phyloP scores from a whole-genome alignment of 805 yeast species.

The Hanseniaspora lindneri region DNA sequence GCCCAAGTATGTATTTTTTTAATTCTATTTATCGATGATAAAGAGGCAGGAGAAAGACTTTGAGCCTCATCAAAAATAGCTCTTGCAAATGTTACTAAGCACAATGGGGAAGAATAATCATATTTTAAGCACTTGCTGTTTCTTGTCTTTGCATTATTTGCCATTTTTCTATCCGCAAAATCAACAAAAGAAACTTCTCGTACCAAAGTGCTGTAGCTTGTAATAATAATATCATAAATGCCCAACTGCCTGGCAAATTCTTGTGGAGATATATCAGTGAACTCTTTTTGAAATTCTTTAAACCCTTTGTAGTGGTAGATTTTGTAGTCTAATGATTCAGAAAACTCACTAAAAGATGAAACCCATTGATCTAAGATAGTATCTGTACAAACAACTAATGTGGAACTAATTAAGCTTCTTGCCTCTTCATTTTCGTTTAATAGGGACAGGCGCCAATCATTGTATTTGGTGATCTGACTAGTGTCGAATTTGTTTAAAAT shows the following conservation, averaged over 20 bases:
- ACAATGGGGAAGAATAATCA: conserved; percentile 71
- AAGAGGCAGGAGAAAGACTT: conserved; percentile 41
- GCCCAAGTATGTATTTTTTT: conserved; percentile 93
- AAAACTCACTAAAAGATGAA: conserved; percentile 19
- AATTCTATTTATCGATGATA: conserved; percentile 26
- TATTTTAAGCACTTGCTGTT: conserved; percentile 22
- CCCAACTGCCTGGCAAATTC: conserved; percentile 42
- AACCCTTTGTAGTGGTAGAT: conserved; percentile 57
- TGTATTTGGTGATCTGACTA: not conserved
- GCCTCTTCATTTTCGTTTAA: conserved; percentile 18
- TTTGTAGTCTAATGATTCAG: conserved; percentile 30
- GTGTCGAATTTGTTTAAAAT: conserved; percentile 34
- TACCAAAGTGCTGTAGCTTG: conserved; percentile 62
- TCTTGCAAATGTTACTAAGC: conserved; percentile 76
- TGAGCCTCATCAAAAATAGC: conserved; percentile 90
- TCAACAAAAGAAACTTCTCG: conserved; percentile 68
- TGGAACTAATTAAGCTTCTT: conserved; percentile 40
- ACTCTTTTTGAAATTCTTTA: conserved; percentile 27
- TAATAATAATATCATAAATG: conserved; percentile 63
- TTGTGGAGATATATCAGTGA: conserved; percentile 23
- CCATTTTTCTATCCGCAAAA: conserved; percentile 42
- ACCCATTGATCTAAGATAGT: conserved; percentile 80
- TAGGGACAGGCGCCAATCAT: conserved; percentile 14
- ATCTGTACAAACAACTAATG: conserved; percentile 76
- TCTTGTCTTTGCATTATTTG: conserved; percentile 20